These are phyloP conservation scores for Macaranga tanarius DNA, from an alignment of 441 rosid genomes.

Conservation along the genomic window DNA sequence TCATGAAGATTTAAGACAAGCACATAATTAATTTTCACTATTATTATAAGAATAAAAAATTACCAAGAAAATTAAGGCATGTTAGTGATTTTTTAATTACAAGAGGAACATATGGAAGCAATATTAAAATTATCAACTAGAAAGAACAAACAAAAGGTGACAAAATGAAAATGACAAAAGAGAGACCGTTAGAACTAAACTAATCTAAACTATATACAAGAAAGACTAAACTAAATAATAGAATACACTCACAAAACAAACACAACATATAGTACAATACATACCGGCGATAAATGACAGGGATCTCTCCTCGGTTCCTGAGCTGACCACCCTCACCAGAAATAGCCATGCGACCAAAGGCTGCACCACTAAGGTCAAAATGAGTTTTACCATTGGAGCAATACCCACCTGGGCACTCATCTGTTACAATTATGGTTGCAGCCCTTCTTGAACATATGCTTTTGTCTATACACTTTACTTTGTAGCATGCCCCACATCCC, in stretches of 20 bases:
- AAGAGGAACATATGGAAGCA: not conserved
- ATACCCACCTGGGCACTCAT: constrained; percentile 82
- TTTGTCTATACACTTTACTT: constrained; percentile 69
- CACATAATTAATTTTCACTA: no score
- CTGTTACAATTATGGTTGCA: constrained; percentile 79
- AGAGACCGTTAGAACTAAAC: constrained; percentile 3
- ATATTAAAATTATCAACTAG: no score
- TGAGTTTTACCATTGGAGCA: constrained; percentile 64
- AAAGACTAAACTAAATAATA: not conserved
- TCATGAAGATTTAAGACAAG: no score
- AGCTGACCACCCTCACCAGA: constrained; percentile 66
- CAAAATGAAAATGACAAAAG: constrained; percentile 16
- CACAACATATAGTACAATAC: no score
- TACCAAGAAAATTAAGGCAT: no score
- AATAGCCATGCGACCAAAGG: constrained; percentile 88
- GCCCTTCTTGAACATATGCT: constrained; percentile 83
- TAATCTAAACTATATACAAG: not conserved
- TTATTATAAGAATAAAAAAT: no score
- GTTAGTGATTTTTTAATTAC: not conserved
- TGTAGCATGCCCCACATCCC: constrained; percentile 94
- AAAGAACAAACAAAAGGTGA: constrained; percentile 14
- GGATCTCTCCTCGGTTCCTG: constrained; percentile 80
- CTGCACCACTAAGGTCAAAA: constrained; percentile 94
- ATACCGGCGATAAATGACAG: constrained; percentile 71
- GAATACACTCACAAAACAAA: no score